Percentiles rank a stretch among this genome's conserved stretches.
Evolutionary conservation across 208 protist species (phyloP).

Genomic region (Leishmania major): DNA sequence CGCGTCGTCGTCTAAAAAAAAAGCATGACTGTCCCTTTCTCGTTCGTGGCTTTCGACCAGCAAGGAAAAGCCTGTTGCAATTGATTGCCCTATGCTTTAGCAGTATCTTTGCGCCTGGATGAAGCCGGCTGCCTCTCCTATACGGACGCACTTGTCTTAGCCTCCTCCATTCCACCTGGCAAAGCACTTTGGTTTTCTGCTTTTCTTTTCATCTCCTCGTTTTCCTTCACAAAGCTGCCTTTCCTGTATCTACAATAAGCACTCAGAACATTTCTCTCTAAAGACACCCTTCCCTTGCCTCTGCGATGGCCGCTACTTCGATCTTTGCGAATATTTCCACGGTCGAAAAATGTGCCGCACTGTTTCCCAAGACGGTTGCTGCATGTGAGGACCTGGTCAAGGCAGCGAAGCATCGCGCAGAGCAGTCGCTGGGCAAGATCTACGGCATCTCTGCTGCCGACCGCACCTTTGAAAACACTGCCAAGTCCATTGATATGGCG

Average conservation of each 20-base stretch:
- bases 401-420: constrained; percentile 55
- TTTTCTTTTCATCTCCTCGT: background rate
- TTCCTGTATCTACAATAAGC: background rate
- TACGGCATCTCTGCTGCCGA: constrained; percentile 26
- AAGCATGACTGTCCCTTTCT: background rate
- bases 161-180: background rate
- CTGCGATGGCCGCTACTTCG: constrained; percentile 17
- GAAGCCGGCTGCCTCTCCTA: background rate
- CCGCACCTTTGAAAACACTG: constrained; percentile 68
- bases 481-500: constrained; percentile 53
- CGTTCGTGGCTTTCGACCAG: background rate
- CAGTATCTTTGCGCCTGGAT: background rate
- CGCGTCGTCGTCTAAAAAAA: background rate
- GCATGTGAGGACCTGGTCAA: constrained; percentile 51
- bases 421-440: constrained; percentile 48
- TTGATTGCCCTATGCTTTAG: background rate
- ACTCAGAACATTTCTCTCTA: background rate
- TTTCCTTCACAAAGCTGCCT: background rate
- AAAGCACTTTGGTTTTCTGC: background rate
- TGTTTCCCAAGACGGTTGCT: constrained; percentile 70
- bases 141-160: background rate
- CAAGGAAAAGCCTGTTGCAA: background rate
- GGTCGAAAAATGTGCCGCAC: constrained; percentile 45
- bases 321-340: constrained; percentile 64
- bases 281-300: background rate